Base-by-base conservation (phyloP, 108 stramenopile genomes). In the Nannochloropsis gaditana region DNA sequence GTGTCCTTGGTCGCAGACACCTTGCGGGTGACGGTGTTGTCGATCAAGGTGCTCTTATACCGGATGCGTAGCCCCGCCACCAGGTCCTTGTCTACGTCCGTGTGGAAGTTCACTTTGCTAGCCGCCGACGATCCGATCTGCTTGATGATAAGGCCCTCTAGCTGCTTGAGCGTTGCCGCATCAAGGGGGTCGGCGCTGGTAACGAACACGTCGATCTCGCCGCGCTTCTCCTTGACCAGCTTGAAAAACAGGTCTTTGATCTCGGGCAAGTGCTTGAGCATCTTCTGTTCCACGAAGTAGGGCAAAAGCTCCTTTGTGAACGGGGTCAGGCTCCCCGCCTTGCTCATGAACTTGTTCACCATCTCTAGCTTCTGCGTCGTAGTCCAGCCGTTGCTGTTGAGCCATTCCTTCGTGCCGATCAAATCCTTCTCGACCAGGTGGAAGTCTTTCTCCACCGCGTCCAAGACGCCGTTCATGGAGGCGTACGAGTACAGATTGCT, bases 101-200 rank as follows among this genome's bases (percentile, higher is more conserved):
- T 73, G 19, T 73, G 59, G 59, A 73, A 73, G 8, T 73, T 73
- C 59, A 73, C 59, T n/a, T 73, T 73, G 59, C 59, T 73, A 15
- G 59, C 59, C 59, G 59, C 59, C 59, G 59, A 73, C 59, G 59
- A 73, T n/a, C 59, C 59, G n/a, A 73, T 73, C 59, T 73, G 59
- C 59, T 73, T 73, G 59, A 73, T 73, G 59, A 73, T 73, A 73
- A 73, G 59, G 19, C 59, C 59, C 59, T 73, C 59, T 2, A 73
- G n/a, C 6, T 73, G 59, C 59, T 73, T 73, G 19, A 73, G n/a
- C 3, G 59, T 73, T 15, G 59, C 59, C 59, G 59, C 59, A 73
- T 73, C 59, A 15, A 73, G 59, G 19, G 59, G 59, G 59, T 73
- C 59, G 19, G 59, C 59, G n/a, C 59, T 73, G 5, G 59, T 73